Conservation (phyloP, 164 flowering plant species). For the Vitis riparia region DNA sequence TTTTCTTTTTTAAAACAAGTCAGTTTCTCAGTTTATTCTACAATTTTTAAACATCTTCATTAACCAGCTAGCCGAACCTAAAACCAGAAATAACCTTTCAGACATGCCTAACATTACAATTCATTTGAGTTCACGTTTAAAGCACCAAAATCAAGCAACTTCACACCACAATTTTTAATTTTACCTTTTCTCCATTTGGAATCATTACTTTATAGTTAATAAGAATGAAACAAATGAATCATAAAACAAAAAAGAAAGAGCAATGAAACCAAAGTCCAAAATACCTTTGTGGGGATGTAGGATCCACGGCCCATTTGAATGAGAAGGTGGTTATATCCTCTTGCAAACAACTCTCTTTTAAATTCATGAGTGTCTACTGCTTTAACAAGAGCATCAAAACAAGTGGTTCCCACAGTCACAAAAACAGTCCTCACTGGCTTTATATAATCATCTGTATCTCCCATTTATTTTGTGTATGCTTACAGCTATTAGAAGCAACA, state of each 20-base stretch:
- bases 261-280: not conserved
- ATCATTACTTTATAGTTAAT: not conserved
- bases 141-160: not conserved
- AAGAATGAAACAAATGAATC: not conserved
- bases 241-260: not conserved
- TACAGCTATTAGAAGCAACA: too few relatives aligned
- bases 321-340: conserved; percentile 73
- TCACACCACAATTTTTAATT: not conserved
- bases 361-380: conserved; percentile 54
- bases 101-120: too few relatives aligned
- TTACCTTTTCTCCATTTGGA: not conserved
- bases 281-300: conserved; percentile 67
- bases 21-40: too few relatives aligned
- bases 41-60: too few relatives aligned
- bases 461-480: conserved; percentile 9
- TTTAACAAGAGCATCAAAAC: conserved; percentile 79
- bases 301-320: conserved; percentile 91
- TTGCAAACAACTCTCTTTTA: conserved; percentile 47
- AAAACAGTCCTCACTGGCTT: conserved; percentile 46
- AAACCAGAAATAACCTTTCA: too few relatives aligned
- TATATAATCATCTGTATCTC: conserved; percentile 10
- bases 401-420: conserved; percentile 90
- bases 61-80: too few relatives aligned
- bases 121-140: not conserved
- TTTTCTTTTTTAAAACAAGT: too few relatives aligned